A percentile compares a stretch with the other conserved stretches of the same genome.
These are phyloP conservation scores for Colletotrichum spinosum DNA, from an alignment of 2,329 filamentous ascomycete species.

Conservation along the genomic window DNA sequence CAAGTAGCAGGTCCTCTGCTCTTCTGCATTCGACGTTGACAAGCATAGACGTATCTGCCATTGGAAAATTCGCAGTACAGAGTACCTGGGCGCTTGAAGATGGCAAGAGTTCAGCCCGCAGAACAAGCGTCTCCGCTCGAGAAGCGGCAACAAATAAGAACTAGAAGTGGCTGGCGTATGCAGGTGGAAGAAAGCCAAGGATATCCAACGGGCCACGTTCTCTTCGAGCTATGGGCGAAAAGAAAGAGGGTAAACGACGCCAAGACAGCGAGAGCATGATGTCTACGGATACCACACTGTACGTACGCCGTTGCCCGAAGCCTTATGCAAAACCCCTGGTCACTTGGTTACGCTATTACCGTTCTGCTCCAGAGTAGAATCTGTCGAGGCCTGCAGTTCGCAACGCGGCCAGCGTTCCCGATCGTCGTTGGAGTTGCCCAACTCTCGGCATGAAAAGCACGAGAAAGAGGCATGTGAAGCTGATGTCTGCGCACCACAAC, in stretches of 20 bases:
- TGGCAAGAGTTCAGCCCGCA: background rate
- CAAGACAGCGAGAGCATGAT: too few species aligned
- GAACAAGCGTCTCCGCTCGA: background rate
- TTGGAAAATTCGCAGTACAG: too few species aligned
- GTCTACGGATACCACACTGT: too few species aligned
- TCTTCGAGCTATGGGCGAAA: background rate
- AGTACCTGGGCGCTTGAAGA: background rate
- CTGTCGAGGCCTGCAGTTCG: background rate
- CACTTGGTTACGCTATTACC: constrained; percentile 7
- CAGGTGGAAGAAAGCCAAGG: constrained; percentile 2
- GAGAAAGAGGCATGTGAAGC: constrained; percentile 16
- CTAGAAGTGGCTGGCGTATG: background rate
- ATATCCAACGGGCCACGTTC: background rate
- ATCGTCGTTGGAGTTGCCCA: constrained; percentile 2
- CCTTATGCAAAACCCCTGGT: constrained; percentile 19
- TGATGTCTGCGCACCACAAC: background rate
- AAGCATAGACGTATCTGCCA: too few species aligned
- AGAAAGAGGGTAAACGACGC: background rate
- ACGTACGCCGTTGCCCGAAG: constrained; percentile 14
- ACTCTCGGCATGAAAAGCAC: constrained; percentile 1
- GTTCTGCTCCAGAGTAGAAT: constrained; percentile 7
- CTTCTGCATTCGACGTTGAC: background rate
- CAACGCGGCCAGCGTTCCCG: constrained; percentile 2
- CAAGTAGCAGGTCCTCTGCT: background rate
- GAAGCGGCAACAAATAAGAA: constrained; percentile 1